phyloP scores from a whole-genome alignment of 108 stramenopile genomes.

The Licmophora abbreviata region DNA sequence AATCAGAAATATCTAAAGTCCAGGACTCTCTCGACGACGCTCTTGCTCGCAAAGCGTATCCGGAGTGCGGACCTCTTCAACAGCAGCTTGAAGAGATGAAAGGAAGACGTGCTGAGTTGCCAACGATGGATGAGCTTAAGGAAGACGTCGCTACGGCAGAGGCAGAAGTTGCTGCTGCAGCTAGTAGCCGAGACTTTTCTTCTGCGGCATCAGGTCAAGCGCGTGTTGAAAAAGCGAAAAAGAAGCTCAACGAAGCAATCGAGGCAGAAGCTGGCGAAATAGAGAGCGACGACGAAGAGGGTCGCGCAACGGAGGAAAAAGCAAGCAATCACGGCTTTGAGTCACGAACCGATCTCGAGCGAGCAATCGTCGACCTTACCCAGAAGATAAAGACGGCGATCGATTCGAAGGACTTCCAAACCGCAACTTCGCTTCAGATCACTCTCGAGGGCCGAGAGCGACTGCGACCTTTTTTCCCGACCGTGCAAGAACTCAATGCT shows the following conservation, averaged over 20 bases:
- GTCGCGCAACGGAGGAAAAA: too few relatives aligned
- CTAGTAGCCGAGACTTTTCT: constrained; percentile 59
- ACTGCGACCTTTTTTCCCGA: constrained; percentile 56
- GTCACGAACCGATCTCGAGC: constrained; percentile 65
- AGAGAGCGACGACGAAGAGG: constrained; percentile 10
- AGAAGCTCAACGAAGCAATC: constrained; percentile 35
- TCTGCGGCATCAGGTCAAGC: constrained; percentile 55
- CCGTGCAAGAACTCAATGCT: constrained; percentile 54
- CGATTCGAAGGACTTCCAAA: constrained; percentile 42
- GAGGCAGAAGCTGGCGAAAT: constrained; percentile 20
- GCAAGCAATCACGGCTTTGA: constrained; percentile 29
- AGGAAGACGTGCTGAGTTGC: constrained; percentile 49
- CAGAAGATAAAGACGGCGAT: constrained; percentile 51
- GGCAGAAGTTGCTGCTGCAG: constrained; percentile 49
- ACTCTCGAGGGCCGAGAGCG: constrained; percentile 51
- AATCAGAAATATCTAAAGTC: constrained; percentile 49
- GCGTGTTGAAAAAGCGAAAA: constrained; percentile 46
- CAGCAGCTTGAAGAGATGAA: constrained; percentile 53
- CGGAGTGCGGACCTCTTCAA: constrained; percentile 69
- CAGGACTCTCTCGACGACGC: constrained; percentile 56
- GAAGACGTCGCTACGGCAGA: constrained; percentile 48
- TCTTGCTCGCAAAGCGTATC: constrained; percentile 53
- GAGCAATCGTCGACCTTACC: constrained; percentile 33
- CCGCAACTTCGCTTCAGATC: constrained; percentile 45
- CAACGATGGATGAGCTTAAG: constrained; percentile 67